Evolutionary conservation across 1,284 basidiomycete genomes (phyloP).

Genomic region (Taiwanofungus camphoratus): DNA sequence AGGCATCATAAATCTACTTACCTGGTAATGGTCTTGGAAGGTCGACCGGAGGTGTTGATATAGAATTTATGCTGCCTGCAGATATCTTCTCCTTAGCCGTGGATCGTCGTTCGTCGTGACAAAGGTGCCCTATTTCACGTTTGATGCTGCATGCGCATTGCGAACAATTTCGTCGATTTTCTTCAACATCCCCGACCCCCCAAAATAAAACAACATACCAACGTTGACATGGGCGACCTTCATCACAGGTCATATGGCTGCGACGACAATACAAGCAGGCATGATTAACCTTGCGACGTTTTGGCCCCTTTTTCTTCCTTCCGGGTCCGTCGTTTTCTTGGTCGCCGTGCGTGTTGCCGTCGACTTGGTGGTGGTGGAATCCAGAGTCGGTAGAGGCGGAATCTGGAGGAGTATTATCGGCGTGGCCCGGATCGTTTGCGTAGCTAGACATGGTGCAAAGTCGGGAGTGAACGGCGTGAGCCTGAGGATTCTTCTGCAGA

Average conservation of each 20-base stretch:
- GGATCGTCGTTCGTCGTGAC: slow-evolving; percentile 77
- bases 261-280: slow-evolving; percentile 92
- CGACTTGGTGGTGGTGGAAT: slow-evolving; percentile 14
- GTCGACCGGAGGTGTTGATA: slow-evolving; percentile 23
- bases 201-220: slow-evolving; percentile 52
- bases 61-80: slow-evolving; percentile 29
- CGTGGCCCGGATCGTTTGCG: slow-evolving; percentile 28
- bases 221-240: slow-evolving; percentile 82
- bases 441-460: slow-evolving; percentile 25
- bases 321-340: slow-evolving; percentile 19
- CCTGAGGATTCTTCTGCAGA: too few relatives aligned
- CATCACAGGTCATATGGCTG: slow-evolving; percentile 93
- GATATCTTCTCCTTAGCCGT: slow-evolving; percentile 39
- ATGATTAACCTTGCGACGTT: slow-evolving; percentile 80
- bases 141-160: slow-evolving; percentile 60
- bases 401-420: slow-evolving; percentile 24
- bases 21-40: slow-evolving; percentile 23
- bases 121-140: slow-evolving; percentile 86
- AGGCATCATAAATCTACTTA: slow-evolving; percentile 15
- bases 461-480: slow-evolving; percentile 23
- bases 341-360: slow-evolving; percentile 17
- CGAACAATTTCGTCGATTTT: too few relatives aligned
- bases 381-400: slow-evolving; percentile 17
- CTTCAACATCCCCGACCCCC: background rate
- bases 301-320: slow-evolving; percentile 35